A percentile compares a stretch with the other conserved stretches of the same genome.
Conservation (phyloP, 1,284 basidiomycete species). For the Puccinia horiana region DNA sequence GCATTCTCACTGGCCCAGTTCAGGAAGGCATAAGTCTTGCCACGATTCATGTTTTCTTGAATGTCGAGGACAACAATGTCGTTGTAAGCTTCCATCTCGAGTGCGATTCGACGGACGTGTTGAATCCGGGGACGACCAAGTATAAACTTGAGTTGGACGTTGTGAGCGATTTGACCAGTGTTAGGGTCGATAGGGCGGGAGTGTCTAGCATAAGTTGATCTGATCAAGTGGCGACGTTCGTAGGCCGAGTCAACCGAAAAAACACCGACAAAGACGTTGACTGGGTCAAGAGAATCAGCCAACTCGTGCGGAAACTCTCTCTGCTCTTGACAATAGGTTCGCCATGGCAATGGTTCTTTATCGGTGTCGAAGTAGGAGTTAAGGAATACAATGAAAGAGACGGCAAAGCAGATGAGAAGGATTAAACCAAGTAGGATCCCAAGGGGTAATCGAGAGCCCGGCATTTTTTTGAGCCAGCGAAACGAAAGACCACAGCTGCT, state of each 20-base stretch:
- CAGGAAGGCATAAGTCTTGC: constrained; percentile 69
- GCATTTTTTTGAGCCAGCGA: constrained; percentile 68
- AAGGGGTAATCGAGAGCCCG: constrained; percentile 64
- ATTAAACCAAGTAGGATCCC: constrained; percentile 63
- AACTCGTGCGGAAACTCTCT: constrained; percentile 60
- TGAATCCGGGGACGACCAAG: constrained; percentile 79
- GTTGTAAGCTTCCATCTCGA: constrained; percentile 91
- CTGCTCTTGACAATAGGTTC: constrained; percentile 72
- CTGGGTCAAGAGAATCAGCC: constrained; percentile 74
- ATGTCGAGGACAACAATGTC: constrained; percentile 83
- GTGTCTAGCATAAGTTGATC: constrained; percentile 85
- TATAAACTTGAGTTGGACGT: constrained; percentile 86
- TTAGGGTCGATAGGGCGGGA: constrained; percentile 57
- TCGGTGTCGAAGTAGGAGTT: constrained; percentile 93
- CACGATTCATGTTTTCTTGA: constrained; percentile 85
- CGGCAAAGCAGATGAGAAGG: constrained; percentile 69
- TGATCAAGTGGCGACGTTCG: constrained; percentile 83
- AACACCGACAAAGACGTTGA: constrained; percentile 84
- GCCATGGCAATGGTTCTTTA: constrained; percentile 90
- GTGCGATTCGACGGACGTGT: constrained; percentile 74
- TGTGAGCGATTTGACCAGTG: constrained; percentile 63
- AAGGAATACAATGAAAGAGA: constrained; percentile 67
- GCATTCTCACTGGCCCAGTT: constrained; percentile 86
- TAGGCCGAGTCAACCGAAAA: constrained; percentile 84
- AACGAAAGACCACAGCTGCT: constrained; percentile 43